Evolutionary conservation across 2,329 filamentous ascomycete genomes (phyloP).

Genomic region (Colletotrichum scovillei): DNA sequence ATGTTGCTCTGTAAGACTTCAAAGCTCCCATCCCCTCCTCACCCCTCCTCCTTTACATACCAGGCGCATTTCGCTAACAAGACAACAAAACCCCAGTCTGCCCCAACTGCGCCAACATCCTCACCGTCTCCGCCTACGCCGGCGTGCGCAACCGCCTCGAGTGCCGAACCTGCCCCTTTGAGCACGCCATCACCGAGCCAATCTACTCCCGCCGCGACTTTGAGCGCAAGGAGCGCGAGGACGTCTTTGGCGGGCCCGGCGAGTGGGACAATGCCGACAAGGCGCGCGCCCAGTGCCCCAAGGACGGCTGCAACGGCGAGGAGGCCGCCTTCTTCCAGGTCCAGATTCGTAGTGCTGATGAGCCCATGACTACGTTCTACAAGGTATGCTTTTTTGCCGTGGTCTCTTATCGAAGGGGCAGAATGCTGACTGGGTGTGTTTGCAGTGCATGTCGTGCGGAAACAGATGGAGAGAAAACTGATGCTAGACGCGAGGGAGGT

Average conservation of each 20-base stretch:
- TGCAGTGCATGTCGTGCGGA: conserved; percentile 74
- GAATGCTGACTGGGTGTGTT: not conserved
- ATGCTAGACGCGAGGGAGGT: conserved; percentile 21
- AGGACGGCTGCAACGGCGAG: conserved; percentile 81
- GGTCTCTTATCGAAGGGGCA: not conserved
- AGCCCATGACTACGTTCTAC: conserved; percentile 98
- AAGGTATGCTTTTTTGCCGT: conserved; percentile 65
- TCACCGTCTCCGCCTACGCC: conserved; percentile 75
- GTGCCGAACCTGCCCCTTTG: conserved; percentile 95
- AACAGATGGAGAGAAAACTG: conserved; percentile 76
- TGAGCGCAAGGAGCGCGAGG: conserved; percentile 88
- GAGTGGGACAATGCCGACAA: conserved; percentile 94
- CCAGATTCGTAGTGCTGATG: conserved; percentile 97
- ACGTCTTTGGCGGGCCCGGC: conserved; percentile 87
- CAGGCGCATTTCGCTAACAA: conserved; percentile 24
- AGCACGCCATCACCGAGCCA: conserved; percentile 81
- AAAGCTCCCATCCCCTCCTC: not conserved
- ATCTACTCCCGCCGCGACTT: conserved; percentile 88
- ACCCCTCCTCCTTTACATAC: not conserved
- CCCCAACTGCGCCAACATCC: conserved; percentile 84
- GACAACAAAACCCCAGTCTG: conserved; percentile 67
- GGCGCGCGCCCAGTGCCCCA: conserved; percentile 83
- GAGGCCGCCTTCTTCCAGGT: conserved; percentile 96
- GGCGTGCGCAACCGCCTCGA: conserved; percentile 83
- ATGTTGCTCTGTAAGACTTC: conserved; percentile 74